Evolutionary conservation across 441 rosid species (phyloP).

Genomic region (Biscutella laevigata): DNA sequence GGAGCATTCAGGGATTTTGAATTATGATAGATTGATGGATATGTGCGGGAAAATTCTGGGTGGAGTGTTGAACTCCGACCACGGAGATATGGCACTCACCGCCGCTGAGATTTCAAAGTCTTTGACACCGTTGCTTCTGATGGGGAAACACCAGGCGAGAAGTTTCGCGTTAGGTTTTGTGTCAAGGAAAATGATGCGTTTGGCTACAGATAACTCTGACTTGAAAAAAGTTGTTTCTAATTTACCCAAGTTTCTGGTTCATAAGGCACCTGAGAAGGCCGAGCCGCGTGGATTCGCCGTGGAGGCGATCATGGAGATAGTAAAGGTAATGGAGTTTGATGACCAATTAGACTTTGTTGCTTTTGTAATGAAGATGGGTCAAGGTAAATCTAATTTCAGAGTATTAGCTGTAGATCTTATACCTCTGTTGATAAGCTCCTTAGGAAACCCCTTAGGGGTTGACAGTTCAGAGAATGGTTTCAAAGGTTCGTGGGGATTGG

Average conservation of each 20-base stretch:
- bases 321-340: slow-evolving; percentile 42
- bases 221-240: slow-evolving; percentile 47
- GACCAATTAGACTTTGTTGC: slow-evolving; percentile 46
- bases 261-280: slow-evolving; percentile 86
- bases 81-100: slow-evolving; percentile 51
- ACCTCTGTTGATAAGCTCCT: slow-evolving; percentile 37
- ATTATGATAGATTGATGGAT: slow-evolving; percentile 34
- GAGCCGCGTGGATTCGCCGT: slow-evolving; percentile 73
- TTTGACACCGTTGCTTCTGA: slow-evolving; percentile 49
- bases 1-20: slow-evolving; percentile 28
- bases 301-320: slow-evolving; percentile 70
- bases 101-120: slow-evolving; percentile 68
- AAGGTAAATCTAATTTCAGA: slow-evolving; percentile 63
- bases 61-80: slow-evolving; percentile 46
- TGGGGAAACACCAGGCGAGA: slow-evolving; percentile 57
- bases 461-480: slow-evolving; percentile 20
- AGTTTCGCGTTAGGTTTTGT: slow-evolving; percentile 58
- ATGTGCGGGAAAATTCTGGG: slow-evolving; percentile 46
- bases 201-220: slow-evolving; percentile 32
- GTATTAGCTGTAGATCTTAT: slow-evolving; percentile 74
- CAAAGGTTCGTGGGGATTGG: slow-evolving; percentile 42
- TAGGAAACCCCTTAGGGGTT: slow-evolving; percentile 42
- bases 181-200: slow-evolving; percentile 29
- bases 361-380: slow-evolving; percentile 57
- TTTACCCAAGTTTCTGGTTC: slow-evolving; percentile 58